These are phyloP conservation scores for Corymbia maculata DNA, from an alignment of 345 rosid species.

Conservation along the genomic window DNA sequence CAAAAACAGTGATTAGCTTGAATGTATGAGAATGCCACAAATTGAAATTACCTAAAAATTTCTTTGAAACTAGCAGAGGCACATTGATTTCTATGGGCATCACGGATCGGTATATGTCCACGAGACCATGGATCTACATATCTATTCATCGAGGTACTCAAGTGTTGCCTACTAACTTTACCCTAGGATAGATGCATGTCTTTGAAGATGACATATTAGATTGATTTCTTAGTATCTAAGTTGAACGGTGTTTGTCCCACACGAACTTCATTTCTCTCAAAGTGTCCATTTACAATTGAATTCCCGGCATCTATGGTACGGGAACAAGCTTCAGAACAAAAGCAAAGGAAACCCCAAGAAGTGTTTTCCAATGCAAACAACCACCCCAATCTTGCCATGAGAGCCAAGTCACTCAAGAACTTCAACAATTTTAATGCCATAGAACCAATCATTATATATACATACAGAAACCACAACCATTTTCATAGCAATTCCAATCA, in stretches of 20 bases:
- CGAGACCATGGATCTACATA: not conserved
- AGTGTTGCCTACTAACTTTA: not conserved
- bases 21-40: not conserved
- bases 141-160: not conserved
- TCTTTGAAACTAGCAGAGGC: not conserved
- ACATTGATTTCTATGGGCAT: not conserved
- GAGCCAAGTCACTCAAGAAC: not conserved
- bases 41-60: not conserved
- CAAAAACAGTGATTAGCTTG: not conserved
- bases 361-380: slow-evolving; percentile 6
- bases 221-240: not conserved
- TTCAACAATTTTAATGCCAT: not conserved
- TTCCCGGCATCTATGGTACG: not conserved
- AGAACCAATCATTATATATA: not conserved
- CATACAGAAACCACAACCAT: not conserved
- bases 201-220: not conserved
- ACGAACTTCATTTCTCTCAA: not conserved
- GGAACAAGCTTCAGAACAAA: not conserved
- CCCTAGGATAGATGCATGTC: not conserved
- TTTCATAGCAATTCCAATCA: not conserved
- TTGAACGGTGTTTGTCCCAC: not conserved
- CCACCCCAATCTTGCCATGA: not conserved
- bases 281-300: not conserved
- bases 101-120: not conserved
- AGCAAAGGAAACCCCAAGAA: not conserved